These are phyloP conservation scores for Conoideocrella luteorostrata DNA, from an alignment of 2,329 filamentous ascomycete species.

Conservation along the genomic window DNA sequence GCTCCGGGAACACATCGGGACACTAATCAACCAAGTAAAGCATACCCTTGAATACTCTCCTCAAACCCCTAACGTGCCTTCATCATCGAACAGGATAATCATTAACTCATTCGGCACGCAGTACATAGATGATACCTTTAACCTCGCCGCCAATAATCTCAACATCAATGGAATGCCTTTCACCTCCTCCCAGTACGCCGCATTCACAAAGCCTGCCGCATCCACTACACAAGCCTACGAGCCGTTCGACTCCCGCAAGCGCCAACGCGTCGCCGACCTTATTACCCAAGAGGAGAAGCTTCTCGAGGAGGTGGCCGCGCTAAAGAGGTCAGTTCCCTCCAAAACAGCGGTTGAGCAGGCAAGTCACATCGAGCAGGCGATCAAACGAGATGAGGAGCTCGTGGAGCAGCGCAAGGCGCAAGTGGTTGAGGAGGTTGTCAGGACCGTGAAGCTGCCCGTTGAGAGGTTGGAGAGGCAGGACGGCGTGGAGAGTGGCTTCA, in stretches of 20 bases:
- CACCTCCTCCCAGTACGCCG: conserved; percentile 29
- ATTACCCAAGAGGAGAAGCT: conserved; percentile 57
- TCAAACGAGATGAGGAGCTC: conserved; percentile 42
- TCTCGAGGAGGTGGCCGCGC: conserved; percentile 54
- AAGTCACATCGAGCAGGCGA: conserved; percentile 30
- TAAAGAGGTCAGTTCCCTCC: conserved; percentile 49
- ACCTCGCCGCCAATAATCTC: conserved; percentile 51
- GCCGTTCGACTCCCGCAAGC: conserved; percentile 54
- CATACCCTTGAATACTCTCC: background rate
- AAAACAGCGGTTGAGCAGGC: conserved; percentile 37
- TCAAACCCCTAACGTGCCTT: too few relatives aligned
- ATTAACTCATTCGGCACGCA: too few relatives aligned
- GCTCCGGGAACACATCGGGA: conserved; percentile 51
- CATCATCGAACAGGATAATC: too few relatives aligned
- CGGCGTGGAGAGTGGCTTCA: conserved; percentile 39
- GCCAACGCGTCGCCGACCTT: conserved; percentile 53
- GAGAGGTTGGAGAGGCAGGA: conserved; percentile 35
- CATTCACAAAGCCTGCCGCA: conserved; percentile 23
- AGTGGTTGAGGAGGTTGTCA: conserved; percentile 13
- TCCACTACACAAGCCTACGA: conserved; percentile 41
- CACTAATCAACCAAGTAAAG: conserved; percentile 51
- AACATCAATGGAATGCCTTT: conserved; percentile 56
- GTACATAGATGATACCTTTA: conserved; percentile 58
- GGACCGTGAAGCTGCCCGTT: conserved; percentile 23
- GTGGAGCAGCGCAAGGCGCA: conserved; percentile 24